Evolutionary conservation across 139 green algal species (phyloP).

Genomic region (Coccomyxa sp.): DNA sequence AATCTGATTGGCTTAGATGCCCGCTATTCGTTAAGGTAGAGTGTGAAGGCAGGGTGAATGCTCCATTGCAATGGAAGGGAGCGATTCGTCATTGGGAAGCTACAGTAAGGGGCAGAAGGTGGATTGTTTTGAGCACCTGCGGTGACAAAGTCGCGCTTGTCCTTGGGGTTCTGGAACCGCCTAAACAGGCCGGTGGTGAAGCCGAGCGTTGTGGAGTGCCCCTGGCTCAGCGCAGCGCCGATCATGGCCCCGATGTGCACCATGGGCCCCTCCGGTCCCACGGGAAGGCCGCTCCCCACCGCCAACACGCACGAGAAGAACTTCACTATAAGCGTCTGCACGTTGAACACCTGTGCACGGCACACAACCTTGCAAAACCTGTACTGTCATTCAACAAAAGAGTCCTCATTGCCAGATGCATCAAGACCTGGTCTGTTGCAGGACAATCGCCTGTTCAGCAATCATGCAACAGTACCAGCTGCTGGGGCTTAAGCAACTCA

Average conservation of each 20-base stretch:
- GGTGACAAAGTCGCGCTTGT: slow-evolving; percentile 90
- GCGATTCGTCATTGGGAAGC: not conserved
- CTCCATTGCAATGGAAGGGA: not conserved
- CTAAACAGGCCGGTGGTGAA: slow-evolving; percentile 63
- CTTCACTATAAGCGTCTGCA: slow-evolving; percentile 80
- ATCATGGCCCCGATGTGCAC: slow-evolving; percentile 76
- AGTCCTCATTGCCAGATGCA: too few species aligned
- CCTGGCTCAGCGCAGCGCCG: slow-evolving; percentile 66
- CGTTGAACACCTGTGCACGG: slow-evolving; percentile 70
- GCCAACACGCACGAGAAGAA: slow-evolving; percentile 64
- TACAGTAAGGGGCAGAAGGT: too few species aligned
- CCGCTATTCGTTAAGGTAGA: not conserved
- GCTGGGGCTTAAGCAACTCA: too few species aligned
- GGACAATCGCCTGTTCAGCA: too few species aligned
- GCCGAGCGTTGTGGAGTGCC: slow-evolving; percentile 77
- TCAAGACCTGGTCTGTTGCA: too few species aligned
- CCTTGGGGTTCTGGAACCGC: slow-evolving; percentile 82
- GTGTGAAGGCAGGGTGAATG: not conserved
- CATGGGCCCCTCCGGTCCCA: slow-evolving; percentile 81
- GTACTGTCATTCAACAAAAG: not conserved
- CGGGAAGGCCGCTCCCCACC: slow-evolving; percentile 73
- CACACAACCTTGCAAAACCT: not conserved
- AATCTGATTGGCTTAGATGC: too few species aligned
- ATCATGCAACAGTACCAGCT: too few species aligned
- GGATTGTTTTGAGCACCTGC: slow-evolving; percentile 39